Evolutionary conservation across 2,329 filamentous ascomycete genomes (phyloP).

Genomic region (Sarocladiaceae sp.): DNA sequence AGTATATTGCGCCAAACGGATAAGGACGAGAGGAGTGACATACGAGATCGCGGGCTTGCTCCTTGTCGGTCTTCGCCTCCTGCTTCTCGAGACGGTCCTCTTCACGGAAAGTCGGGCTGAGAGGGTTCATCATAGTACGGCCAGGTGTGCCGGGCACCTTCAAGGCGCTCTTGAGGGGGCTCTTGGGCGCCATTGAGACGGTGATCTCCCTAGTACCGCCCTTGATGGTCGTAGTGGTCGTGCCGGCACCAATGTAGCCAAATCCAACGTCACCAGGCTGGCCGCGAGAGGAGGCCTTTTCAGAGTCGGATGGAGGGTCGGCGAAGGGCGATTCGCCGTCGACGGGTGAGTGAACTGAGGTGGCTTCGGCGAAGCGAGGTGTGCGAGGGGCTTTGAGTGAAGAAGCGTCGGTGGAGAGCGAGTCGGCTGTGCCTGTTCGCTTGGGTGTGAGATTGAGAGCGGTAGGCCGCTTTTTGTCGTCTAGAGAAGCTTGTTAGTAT

Average conservation of each 20-base stretch:
- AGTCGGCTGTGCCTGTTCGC: constrained; percentile 45
- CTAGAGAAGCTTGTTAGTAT: constrained; percentile 27
- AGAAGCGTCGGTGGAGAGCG: constrained; percentile 47
- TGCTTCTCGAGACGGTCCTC: constrained; percentile 84
- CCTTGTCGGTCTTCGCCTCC: constrained; percentile 75
- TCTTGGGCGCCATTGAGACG: constrained; percentile 65
- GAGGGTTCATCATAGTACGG: constrained; percentile 66
- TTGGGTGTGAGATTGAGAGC: constrained; percentile 50
- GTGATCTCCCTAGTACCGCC: constrained; percentile 29
- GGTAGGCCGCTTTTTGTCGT: constrained; percentile 53
- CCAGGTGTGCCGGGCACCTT: constrained; percentile 80
- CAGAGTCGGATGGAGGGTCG: constrained; percentile 36
- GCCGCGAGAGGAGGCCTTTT: constrained; percentile 47
- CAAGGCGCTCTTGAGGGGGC: constrained; percentile 85
- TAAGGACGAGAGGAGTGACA: constrained; percentile 30
- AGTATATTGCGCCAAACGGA: constrained; percentile 14
- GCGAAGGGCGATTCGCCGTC: constrained; percentile 58
- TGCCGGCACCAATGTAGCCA: constrained; percentile 67
- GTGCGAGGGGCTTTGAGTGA: constrained; percentile 66
- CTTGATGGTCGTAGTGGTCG: constrained; percentile 5
- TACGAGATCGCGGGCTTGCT: constrained; percentile 86
- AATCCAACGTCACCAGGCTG: constrained; percentile 88
- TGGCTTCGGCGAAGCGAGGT: constrained; percentile 78
- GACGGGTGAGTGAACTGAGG: constrained; percentile 72
- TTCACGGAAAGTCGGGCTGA: constrained; percentile 89